Base-by-base conservation (phyloP, 352 stramenopile genomes). In the Phytophthora sp. region DNA sequence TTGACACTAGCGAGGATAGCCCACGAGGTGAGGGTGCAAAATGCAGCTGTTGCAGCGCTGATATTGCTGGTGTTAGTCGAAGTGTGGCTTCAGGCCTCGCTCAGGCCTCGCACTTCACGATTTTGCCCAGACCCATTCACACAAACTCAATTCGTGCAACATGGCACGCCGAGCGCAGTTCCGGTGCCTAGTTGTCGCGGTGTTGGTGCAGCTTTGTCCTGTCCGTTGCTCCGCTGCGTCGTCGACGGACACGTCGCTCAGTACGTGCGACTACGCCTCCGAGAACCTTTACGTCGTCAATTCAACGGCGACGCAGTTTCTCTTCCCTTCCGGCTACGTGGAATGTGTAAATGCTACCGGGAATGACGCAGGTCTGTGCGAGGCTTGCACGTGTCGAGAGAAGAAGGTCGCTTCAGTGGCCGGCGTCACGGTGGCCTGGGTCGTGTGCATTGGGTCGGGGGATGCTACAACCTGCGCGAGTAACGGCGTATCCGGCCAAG, bases 261-360 rank as follows among this genome's bases (percentile, higher is more conserved):
- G 53, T 43, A 52, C 46, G 20, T 76, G 67, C 28, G 32, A 63
- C 39, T 69, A 66, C 57, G 12, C 52, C 9, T 13, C 46, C 0
- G 54, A 69, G n/a, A 61, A 62, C 39, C 34, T 72, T 8, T 83
- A 86, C 49, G 68, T 79, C 30, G 53, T 61, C 32, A 72, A 83
- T 34, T 26, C 49, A 5, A 62, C 38, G 3, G 52, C 46, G 2
- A 30, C 53, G 4, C 58, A 74, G 38, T 56, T 26, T 15, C n/a
- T 50, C 15, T 75, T 82, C 39, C 71, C 73, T 12, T 27, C 44
- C 4, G 76, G 71, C 5, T 83, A 71, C 27, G 43, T 77, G 45
- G 56, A 70, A 30, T 86, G 76, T 44, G 18, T 56, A 9, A 69
- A 57, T 13, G 20, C 45, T 23, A 62, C 45, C 7, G 55, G 28